Evolutionary conservation across 2,329 filamentous ascomycete genomes (phyloP).

Genomic region (Trichophyton verrucosum): DNA sequence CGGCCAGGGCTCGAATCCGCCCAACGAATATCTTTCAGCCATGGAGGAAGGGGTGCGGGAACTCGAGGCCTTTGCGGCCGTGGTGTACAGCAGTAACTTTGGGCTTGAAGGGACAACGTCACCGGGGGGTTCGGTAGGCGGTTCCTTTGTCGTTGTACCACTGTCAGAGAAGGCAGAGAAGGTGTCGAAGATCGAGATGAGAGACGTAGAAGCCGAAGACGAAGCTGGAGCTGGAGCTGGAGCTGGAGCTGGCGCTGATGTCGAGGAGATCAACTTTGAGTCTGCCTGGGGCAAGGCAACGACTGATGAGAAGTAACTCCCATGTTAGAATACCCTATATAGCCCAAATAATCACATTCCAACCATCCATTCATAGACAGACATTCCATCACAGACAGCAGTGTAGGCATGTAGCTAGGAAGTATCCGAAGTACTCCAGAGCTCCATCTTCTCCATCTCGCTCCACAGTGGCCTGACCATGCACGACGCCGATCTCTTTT

Average conservation of each 20-base stretch:
- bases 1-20: constrained; percentile 50
- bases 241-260: constrained; percentile 2
- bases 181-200: background rate
- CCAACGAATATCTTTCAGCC: constrained; percentile 34
- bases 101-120: background rate
- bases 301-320: background rate
- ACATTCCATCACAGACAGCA: no score
- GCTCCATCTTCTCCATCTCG: background rate
- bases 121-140: background rate
- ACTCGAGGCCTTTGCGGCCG: constrained; percentile 37
- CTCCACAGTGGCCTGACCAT: no score
- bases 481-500: no score
- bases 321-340: background rate
- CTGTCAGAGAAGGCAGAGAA: background rate
- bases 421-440: background rate
- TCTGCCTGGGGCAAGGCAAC: constrained; percentile 13
- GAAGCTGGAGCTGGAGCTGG: background rate
- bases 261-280: constrained; percentile 8
- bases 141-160: background rate
- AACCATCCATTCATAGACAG: background rate
- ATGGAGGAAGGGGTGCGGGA: constrained; percentile 38
- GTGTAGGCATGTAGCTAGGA: background rate
- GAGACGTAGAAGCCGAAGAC: background rate
- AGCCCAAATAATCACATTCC: background rate
- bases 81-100: constrained; percentile 39